Evolutionary conservation across 768 basidiomycete genomes (phyloP).

Genomic region (Flagelloscypha sp.): DNA sequence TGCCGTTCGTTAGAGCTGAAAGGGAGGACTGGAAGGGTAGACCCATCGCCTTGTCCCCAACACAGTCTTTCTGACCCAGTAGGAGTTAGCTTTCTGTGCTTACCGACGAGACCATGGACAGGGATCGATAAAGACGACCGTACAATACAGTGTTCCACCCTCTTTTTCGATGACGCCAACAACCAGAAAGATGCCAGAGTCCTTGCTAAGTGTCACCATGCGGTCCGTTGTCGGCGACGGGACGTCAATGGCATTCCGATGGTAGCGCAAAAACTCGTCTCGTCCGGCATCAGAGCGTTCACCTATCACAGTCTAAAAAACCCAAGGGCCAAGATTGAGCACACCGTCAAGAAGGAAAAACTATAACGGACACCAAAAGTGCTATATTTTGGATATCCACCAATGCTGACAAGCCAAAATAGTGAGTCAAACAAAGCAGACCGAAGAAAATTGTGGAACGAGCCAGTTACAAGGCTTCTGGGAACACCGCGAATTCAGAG

Average conservation of each 20-base stretch:
- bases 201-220: conserved; percentile 41
- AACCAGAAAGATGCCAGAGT: conserved; percentile 45
- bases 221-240: conserved; percentile 41
- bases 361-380: conserved; percentile 46
- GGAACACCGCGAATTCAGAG: conserved; percentile 38
- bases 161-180: conserved; percentile 54
- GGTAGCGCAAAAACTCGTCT: conserved; percentile 50
- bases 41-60: conserved; percentile 55
- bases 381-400: conserved; percentile 54
- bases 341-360: no score
- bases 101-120: conserved; percentile 42
- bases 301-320: conserved; percentile 43
- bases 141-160: conserved; percentile 55
- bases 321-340: no score
- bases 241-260: conserved; percentile 46
- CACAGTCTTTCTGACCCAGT: conserved; percentile 53
- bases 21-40: conserved; percentile 41
- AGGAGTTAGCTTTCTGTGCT: conserved; percentile 58
- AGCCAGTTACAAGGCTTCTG: conserved; percentile 38
- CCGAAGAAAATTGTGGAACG: not conserved
- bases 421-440: not conserved
- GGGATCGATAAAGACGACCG: conserved; percentile 49
- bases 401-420: conserved; percentile 34
- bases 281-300: conserved; percentile 41
- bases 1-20: conserved; percentile 22